phyloP scores from a whole-genome alignment of 2,329 filamentous ascomycete species.

The Boeremia lycopersici region DNA sequence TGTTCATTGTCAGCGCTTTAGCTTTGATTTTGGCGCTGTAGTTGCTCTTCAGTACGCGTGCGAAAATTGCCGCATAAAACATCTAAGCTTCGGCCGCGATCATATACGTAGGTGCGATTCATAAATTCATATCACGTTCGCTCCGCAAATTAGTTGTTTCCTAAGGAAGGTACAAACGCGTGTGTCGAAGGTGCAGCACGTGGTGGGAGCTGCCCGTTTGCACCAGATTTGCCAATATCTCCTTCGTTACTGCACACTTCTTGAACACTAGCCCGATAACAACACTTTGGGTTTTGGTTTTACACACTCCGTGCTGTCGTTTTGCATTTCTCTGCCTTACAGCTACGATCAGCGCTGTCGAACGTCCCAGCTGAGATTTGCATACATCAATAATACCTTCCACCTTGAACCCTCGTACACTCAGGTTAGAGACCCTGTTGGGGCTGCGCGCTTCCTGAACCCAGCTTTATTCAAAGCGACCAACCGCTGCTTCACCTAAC shows the following conservation, averaged over 20 bases:
- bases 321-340: not conserved
- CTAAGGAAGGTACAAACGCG: not conserved
- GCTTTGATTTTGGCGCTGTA: not conserved
- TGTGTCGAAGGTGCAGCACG: not conserved
- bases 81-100: too few species aligned
- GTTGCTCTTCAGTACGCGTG: not conserved
- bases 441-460: not conserved
- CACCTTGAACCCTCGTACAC: not conserved
- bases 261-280: not conserved
- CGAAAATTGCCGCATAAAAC: not conserved
- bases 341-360: not conserved
- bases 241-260: not conserved
- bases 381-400: not conserved
- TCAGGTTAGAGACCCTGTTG: not conserved
- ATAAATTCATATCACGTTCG: not conserved
- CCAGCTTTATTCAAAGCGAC: not conserved
- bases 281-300: not conserved
- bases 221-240: not conserved
- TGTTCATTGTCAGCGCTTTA: not conserved
- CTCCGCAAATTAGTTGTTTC: not conserved
- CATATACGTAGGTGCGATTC: not conserved
- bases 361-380: not conserved
- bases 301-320: not conserved
- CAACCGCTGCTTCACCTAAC: not conserved
- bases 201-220: constrained; percentile 8